These are phyloP conservation scores for Corylus heterophylla DNA, from an alignment of 306 rosid species.

Conservation along the genomic window DNA sequence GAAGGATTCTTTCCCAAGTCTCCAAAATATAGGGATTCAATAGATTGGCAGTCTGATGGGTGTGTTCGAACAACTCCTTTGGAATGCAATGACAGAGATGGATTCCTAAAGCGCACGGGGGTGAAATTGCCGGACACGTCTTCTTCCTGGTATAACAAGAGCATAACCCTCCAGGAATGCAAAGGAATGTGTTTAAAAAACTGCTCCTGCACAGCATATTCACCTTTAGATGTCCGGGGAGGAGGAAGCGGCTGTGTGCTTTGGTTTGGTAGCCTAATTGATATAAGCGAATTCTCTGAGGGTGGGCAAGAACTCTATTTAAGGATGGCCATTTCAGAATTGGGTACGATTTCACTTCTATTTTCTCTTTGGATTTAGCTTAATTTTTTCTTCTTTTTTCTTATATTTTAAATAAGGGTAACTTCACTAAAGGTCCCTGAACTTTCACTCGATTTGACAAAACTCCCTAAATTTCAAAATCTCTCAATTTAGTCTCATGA, in stretches of 20 bases:
- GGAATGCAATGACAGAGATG: conserved; percentile 20
- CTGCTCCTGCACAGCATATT: conserved; percentile 38
- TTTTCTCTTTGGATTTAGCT: conserved; percentile 8
- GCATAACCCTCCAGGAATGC: conserved; percentile 26
- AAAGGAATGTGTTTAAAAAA: conserved; percentile 28
- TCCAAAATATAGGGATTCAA: not conserved
- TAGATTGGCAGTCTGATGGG: conserved; percentile 25
- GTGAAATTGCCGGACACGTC: conserved; percentile 39
- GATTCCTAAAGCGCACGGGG: not conserved
- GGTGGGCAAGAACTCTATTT: conserved; percentile 38
- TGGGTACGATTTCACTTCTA: not conserved
- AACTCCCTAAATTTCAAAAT: too few relatives aligned
- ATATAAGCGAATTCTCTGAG: conserved; percentile 19
- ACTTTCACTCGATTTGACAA: too few relatives aligned
- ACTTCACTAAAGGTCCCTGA: too few relatives aligned
- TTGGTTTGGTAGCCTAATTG: conserved; percentile 34
- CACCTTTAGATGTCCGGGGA: conserved; percentile 17
- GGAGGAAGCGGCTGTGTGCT: conserved; percentile 42
- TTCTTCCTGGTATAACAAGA: conserved; percentile 32
- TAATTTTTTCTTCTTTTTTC: not conserved
- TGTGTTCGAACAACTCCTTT: conserved; percentile 24
- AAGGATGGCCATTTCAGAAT: not conserved
- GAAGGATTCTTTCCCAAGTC: conserved; percentile 18
- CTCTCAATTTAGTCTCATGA: too few relatives aligned
- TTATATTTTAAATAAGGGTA: not conserved